Evolutionary conservation across 2,329 filamentous ascomycete species (phyloP), one percentile per base, ranked within the genome.

Genomic region (Leptoxyphium fumago): DNA sequence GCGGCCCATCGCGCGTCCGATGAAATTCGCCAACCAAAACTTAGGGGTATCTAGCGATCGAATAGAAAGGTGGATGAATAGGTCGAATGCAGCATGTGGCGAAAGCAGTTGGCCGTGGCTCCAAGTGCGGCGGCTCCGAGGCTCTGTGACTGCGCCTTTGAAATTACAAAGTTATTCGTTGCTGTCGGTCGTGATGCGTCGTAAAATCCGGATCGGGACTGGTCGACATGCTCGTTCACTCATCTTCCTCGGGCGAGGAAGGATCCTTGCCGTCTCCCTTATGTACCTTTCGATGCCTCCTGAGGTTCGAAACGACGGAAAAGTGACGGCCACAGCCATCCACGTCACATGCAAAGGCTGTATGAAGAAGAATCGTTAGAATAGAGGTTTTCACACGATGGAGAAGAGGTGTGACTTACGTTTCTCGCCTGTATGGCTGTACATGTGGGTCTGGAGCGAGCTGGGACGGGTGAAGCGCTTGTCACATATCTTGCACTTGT

Each of bases 401-500:
- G 10, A 13, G 32, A 13, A 10, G 17, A 2, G 0, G 38, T 28
- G 32, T 13, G 15, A 80, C 87, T 74, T 77, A 94, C 87, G 89
- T 70, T 96, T 96, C 65, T 96, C 89, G 61, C 89, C 89, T 45
- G 89, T 96, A 61, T 96, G 89, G 65, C 87, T 94, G 68, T 95
- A 95, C 84, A 95, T 95, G 62, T 96, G 89, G 29, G 89, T 96
- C 62, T 95, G 89, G 34, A 96, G 66, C 11, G 89, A 95, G 60
- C 87, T 94, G 1, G 89, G 89, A 44, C 89, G 77, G 2, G 89
- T 95, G 64, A 96, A 96, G 38, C 89, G 80, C 74, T 96, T 95
- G 66, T 95, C 89, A 70, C 89, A 96, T 47, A 96, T 84, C 69
- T 94, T 95, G 76, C 89, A 96, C 72, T 95, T 95, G 70, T 96